These are phyloP conservation scores for Sophora flavescens DNA, from an alignment of 306 rosid species.

Conservation along the genomic window DNA sequence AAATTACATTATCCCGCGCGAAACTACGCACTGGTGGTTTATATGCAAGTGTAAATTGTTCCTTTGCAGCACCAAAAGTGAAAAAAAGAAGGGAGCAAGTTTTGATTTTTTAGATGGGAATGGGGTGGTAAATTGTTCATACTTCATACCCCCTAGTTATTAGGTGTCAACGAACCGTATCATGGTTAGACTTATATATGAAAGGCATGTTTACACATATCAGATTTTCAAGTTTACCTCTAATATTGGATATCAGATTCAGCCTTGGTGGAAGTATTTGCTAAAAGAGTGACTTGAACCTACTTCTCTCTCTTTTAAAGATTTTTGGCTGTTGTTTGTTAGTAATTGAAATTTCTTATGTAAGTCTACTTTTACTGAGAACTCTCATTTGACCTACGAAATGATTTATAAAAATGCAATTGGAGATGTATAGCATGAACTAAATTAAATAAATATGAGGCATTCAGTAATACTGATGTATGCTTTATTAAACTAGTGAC, in stretches of 20 bases:
- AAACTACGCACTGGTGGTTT: conserved; percentile 41
- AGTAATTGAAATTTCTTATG: background rate
- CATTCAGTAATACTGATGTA: too few relatives aligned
- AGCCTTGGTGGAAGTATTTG: background rate
- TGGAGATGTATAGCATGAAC: background rate
- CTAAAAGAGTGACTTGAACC: too few relatives aligned
- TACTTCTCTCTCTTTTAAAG: background rate
- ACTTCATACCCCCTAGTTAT: background rate
- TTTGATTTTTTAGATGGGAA: background rate
- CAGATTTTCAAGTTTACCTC: conserved; percentile 16
- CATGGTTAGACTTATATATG: background rate
- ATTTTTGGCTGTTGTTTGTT: conserved; percentile 31
- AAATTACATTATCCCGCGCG: conserved; percentile 34
- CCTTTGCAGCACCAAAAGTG: conserved; percentile 16
- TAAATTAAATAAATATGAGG: too few relatives aligned
- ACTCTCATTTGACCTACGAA: too few relatives aligned
- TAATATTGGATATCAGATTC: background rate
- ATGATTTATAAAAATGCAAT: too few relatives aligned
- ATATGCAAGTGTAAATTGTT: conserved; percentile 37
- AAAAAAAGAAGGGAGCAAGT: too few relatives aligned
- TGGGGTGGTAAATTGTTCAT: conserved; percentile 1
- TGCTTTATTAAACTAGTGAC: too few relatives aligned
- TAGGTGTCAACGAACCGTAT: background rate
- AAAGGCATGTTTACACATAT: conserved; percentile 20
- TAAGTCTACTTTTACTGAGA: background rate